Conservation (phyloP, 2,329 filamentous ascomycete species). For the Nigrospora sphaerica region DNA sequence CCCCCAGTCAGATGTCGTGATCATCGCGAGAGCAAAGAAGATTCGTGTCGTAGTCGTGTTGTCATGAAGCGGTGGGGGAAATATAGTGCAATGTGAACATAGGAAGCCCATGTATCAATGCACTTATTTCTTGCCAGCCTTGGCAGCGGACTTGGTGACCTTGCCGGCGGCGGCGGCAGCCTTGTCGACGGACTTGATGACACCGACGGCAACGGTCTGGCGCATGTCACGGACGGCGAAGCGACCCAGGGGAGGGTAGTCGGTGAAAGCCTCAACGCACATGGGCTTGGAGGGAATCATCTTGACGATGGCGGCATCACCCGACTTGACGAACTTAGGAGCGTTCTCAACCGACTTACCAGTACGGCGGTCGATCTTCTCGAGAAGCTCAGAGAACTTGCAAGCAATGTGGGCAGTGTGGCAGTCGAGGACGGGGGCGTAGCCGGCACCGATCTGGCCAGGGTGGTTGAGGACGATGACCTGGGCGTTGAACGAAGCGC, state of each 20-base stretch:
- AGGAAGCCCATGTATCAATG: conserved; percentile 9
- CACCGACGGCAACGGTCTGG: conserved; percentile 85
- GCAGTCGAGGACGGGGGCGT: conserved; percentile 98
- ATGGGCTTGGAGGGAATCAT: conserved; percentile 99
- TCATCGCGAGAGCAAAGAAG: conserved; percentile 31
- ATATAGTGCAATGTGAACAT: conserved; percentile 1
- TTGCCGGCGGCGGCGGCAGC: conserved; percentile 48
- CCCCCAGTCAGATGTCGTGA: conserved; percentile 31
- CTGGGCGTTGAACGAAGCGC: conserved; percentile 97
- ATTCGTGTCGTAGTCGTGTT: conserved; percentile 22
- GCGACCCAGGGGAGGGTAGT: conserved; percentile 98
- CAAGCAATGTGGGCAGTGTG: conserved; percentile 99
- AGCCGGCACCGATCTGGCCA: conserved; percentile 97
- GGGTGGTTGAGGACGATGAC: conserved; percentile 99
- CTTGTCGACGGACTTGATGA: conserved; percentile 86
- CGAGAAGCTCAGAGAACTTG: conserved; percentile 98
- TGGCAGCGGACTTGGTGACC: conserved; percentile 66
- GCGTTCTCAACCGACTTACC: conserved; percentile 87
- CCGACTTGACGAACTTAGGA: conserved; percentile 99
- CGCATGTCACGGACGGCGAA: conserved; percentile 99
- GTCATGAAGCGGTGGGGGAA: conserved; percentile 6
- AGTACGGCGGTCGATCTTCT: conserved; percentile 99
- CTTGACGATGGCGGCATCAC: conserved; percentile 99
- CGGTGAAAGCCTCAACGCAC: conserved; percentile 99
- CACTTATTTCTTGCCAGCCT: conserved; percentile 68